Base-by-base conservation (phyloP, 2,329 filamentous ascomycete genomes). In the Elsinoe fawcettii region DNA sequence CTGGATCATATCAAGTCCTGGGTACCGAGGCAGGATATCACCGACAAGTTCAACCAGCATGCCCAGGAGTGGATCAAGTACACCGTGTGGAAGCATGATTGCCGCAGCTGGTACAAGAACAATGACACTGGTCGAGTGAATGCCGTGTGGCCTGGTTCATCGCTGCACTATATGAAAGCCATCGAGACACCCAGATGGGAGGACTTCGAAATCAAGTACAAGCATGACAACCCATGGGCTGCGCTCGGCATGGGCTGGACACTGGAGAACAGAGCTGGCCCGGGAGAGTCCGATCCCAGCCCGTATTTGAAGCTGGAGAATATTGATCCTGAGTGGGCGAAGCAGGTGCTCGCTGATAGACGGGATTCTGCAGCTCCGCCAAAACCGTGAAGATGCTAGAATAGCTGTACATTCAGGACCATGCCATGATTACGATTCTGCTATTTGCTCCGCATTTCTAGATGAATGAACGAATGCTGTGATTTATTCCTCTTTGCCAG, bases 111-210 rank as follows among this genome's bases (percentile, higher is more conserved):
- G 73, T 77, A 76, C 65, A 74, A 74, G 63, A 72, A 79, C 63
- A 73, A 75, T 58, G 70, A 71, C 20, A 76, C 73, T 1, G 74
- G 73, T n/a, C 66, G 73, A 5, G 73, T 77, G 16, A 70, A 70
- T 49, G 59, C 76, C 2, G 67, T 80, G 1, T 80, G 74, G 73
- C 77, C 78, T 0, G 79, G 78, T 2, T 74, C 71, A 2, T 75
- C 73, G 0, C 70, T 80, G 41, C 77, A 80, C 56, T 80, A 79
- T 59, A 67, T 64, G 49, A 65, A 73, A 56, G 65, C 73, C 8
- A 72, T 75, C 16, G 59, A 64, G 37, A 62, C 58, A 0, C 72
- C 72, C 0, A 69, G 74, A 7, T 75, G 71, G 56, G 74, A 76
- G 54, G 74, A 76, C 60, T 74, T 75, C 49, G 67, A 74, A 0